Conservation (phyloP, 352 stramenopile species). For the Phytophthora quininea region DNA sequence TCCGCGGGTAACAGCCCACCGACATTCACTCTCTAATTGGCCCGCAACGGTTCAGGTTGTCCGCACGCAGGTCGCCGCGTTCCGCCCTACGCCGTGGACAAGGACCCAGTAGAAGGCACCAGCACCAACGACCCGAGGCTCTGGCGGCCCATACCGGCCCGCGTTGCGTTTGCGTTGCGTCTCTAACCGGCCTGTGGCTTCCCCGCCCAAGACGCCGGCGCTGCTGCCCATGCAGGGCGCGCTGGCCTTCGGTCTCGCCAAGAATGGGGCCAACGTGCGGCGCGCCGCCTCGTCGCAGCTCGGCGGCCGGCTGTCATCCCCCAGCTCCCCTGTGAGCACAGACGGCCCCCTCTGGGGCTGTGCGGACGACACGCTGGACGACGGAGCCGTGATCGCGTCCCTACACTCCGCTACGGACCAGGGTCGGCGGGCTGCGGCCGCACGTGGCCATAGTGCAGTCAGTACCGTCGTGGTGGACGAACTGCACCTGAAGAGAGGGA, state of each 20-base stretch:
- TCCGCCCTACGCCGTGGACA: no score
- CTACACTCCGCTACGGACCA: no score
- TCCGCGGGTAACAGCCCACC: no score
- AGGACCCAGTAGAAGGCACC: no score
- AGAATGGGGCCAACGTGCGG: slow-evolving; percentile 69
- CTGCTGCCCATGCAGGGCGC: slow-evolving; percentile 54
- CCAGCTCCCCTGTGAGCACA: slow-evolving; percentile 34
- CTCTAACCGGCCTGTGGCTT: no score
- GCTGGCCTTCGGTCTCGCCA: slow-evolving; percentile 61
- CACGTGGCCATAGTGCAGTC: slow-evolving; percentile 12
- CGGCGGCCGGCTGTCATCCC: slow-evolving; percentile 45
- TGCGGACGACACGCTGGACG: slow-evolving; percentile 13
- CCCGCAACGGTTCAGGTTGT: no score
- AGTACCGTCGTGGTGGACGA: slow-evolving; percentile 19
- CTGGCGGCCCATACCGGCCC: no score
- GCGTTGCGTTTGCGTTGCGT: no score
- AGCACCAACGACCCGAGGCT: no score
- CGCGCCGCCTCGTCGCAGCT: slow-evolving; percentile 69
- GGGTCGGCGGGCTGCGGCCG: slow-evolving; percentile 7
- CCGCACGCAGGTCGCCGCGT: no score
- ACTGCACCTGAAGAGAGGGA: slow-evolving; percentile 44
- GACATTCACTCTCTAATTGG: no score
- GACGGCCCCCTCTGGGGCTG: slow-evolving; percentile 6
- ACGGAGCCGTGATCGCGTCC: slow-evolving; percentile 13
- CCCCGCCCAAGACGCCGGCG: slow-evolving; percentile 7